A percentile compares a stretch with the other conserved stretches of the same genome.
phyloP scores from a whole-genome alignment of 805 yeast species.

The Sugiyamaella mastotermitis region DNA sequence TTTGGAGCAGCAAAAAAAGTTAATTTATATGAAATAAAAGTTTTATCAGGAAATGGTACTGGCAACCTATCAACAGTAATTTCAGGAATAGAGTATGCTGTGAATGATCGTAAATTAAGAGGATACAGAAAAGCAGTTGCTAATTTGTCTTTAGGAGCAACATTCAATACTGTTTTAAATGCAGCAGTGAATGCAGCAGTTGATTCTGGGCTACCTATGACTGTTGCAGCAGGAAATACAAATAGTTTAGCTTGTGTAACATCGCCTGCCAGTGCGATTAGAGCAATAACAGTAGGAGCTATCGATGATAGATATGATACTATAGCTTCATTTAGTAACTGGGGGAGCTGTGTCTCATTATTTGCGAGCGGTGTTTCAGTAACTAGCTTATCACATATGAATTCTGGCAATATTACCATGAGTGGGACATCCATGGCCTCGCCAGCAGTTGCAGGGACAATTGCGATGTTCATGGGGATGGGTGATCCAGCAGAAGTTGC shows the following conservation, averaged over 20 bases:
- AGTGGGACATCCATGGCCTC: slow-evolving; percentile 30
- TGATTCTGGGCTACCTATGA: slow-evolving; percentile 52
- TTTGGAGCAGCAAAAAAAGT: slow-evolving; percentile 79
- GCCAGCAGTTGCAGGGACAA: slow-evolving; percentile 26
- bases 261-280: slow-evolving; percentile 74
- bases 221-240: slow-evolving; percentile 77
- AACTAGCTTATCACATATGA: slow-evolving; percentile 25
- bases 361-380: slow-evolving; percentile 77
- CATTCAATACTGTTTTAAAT: slow-evolving; percentile 58
- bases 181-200: slow-evolving; percentile 72
- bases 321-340: slow-evolving; percentile 74
- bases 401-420: slow-evolving; percentile 18
- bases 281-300: slow-evolving; percentile 84
- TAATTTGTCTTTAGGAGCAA: slow-evolving; percentile 77
- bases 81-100: slow-evolving; percentile 34
- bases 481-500: slow-evolving; percentile 26
- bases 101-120: slow-evolving; percentile 19
- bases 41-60: slow-evolving; percentile 58
- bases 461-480: slow-evolving; percentile 26
- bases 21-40: slow-evolving; percentile 66
- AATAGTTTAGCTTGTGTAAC: slow-evolving; percentile 70
- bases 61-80: slow-evolving; percentile 43
- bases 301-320: slow-evolving; percentile 66
- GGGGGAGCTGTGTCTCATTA: slow-evolving; percentile 83
- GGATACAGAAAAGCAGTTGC: slow-evolving; percentile 48